Base-by-base conservation (phyloP, 768 basidiomycete species). In the Boletus subcaerulescens region DNA sequence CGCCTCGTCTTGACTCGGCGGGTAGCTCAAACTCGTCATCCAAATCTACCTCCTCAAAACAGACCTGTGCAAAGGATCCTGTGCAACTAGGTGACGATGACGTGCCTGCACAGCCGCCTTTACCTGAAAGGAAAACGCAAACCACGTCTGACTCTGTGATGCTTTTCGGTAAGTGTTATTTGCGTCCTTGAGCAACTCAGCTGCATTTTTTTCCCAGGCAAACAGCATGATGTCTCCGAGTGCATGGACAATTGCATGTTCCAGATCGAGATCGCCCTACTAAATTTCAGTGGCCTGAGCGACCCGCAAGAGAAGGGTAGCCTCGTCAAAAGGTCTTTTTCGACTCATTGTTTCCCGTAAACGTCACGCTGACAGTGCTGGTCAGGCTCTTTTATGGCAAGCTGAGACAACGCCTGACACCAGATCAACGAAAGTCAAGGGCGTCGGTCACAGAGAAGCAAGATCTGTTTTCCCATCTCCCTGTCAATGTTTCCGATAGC, bases 181-280 rank as follows among this genome's bases (percentile, higher is more conserved):
- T 42, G 22, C 33, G 13, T 47, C n/a, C n/a, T 13, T 20, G 18
- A 57, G 31, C 6, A 38, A 48, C 33, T 17, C 18, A 20, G 14
- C 40, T 46, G 39, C 22, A 65, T 40, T 29, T 45, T 56, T 45
- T 56, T 53, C 9, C 38, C 53, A 93, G 94, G 96, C 6, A 88
- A 89, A 63, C 97, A 99, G 65, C 96, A 99, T 65, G 97, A 99
- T 68, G 95, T 98, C 13, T 88, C 96, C 0, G 97, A 99, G 72
- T 98, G 96, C 73, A 93, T 98, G 89, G 96, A 98, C 72, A 98
- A 98, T 64, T 95, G 95, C 75, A 89, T 99, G 80, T 97, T 97
- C 74, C 97, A 98, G 71, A 93, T 98, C 48, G 97, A 99, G 71
- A 89, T 92, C 5, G 94, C 93, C 1, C 69, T 93, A 45, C 76